Evolutionary conservation across 2,329 filamentous ascomycete species (phyloP).

Genomic region (Fusarium virguliforme): DNA sequence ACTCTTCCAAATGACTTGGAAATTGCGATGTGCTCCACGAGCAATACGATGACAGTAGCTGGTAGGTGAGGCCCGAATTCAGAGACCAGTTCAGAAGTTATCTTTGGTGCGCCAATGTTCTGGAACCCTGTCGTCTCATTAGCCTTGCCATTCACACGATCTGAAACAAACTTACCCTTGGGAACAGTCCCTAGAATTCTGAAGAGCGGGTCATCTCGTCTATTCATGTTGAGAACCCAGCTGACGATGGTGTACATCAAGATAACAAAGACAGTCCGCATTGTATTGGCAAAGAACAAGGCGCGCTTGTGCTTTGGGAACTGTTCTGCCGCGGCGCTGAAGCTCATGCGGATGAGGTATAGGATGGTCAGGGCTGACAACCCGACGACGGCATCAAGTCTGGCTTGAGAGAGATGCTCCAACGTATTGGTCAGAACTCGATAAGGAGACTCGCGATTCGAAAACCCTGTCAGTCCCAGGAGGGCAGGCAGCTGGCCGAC

Average conservation of each 20-base stretch:
- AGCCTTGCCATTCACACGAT: neutral
- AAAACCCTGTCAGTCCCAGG: slow-evolving; percentile 83
- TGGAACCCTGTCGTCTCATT: slow-evolving; percentile 74
- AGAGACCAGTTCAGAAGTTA: slow-evolving; percentile 77
- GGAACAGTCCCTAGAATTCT: slow-evolving; percentile 84
- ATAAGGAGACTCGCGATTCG: slow-evolving; percentile 85
- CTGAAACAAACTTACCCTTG: slow-evolving; percentile 64
- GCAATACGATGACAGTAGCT: slow-evolving; percentile 89
- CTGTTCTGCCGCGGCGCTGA: slow-evolving; percentile 77
- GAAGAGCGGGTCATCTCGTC: slow-evolving; percentile 76
- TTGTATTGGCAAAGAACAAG: slow-evolving; percentile 92
- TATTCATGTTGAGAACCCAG: slow-evolving; percentile 84
- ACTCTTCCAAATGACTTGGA: slow-evolving; percentile 96
- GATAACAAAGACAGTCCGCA: slow-evolving; percentile 93
- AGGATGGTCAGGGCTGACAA: slow-evolving; percentile 85
- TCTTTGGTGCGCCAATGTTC: slow-evolving; percentile 79
- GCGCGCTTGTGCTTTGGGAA: slow-evolving; percentile 79
- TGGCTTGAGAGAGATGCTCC: slow-evolving; percentile 76
- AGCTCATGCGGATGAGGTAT: slow-evolving; percentile 80
- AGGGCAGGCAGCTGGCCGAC: slow-evolving; percentile 86
- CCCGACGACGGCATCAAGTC: slow-evolving; percentile 89
- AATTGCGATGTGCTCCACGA: slow-evolving; percentile 97
- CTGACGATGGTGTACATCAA: slow-evolving; percentile 93
- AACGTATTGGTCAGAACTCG: slow-evolving; percentile 86
- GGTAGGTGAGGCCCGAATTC: slow-evolving; percentile 82